Evolutionary conservation across 2,329 filamentous ascomycete genomes (phyloP), one percentile per base, ranked within the genome.

Genomic region (Lecanoromycetidae sp.): DNA sequence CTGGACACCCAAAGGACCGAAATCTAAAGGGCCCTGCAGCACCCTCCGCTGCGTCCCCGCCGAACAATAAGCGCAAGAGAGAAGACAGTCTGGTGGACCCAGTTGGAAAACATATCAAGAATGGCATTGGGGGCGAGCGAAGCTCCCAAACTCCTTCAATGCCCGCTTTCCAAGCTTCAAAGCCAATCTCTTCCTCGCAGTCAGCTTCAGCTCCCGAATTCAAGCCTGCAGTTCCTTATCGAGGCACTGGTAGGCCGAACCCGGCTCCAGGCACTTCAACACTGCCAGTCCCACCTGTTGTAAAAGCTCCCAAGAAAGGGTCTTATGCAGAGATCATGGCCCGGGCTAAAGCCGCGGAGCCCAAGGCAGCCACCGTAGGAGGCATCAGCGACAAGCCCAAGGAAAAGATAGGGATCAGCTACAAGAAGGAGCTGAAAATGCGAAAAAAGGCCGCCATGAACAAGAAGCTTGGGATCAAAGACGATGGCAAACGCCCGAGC

Each of bases 311-410:
- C 5, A 74, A 74, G 50, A 74, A 72, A 55, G 74, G 75, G 23
- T 76, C 73, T 1, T 82, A 73, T 59, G 71, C 75, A 35, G 76
- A 76, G 41, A 67, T 80, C 35, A 69, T 81, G 61, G 68, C 69
- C 48, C 69, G 71, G 55, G 78, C 77, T 36, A 74, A 79, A 57
- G 72, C 71, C 40, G 67, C 69, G 47, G 69, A 68, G 66, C 56
- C 63, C 71, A 66, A 66, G 12, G 62, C 67, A 20, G 60, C 66
- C 30, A 55, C 62, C 46, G 60, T 73, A 30, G 74, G 74, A 32
- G 65, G 70, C 36, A 71, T 79, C 58, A 77, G 74, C 57, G 72
- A 79, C 55, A 75, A 79, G 54, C 66, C 73, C 2, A 72, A 74
- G 36, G 75, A 79, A 10, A 41, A 51, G 22, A 38, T 35, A 55